phyloP scores from a whole-genome alignment of 2,329 filamentous ascomycete genomes.

The Paracamarosporium sp. region DNA sequence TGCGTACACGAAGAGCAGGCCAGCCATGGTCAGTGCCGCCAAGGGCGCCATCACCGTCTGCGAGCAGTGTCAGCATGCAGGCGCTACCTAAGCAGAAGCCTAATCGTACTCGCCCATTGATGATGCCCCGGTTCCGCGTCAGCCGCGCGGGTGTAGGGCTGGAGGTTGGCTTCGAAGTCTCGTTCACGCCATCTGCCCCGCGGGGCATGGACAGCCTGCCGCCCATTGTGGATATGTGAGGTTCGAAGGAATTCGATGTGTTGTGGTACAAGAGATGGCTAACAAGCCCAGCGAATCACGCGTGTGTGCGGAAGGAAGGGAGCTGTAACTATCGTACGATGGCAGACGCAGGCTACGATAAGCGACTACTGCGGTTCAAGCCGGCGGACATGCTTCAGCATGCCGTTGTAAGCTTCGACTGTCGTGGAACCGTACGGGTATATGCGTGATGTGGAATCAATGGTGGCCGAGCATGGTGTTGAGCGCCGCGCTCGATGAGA shows the following conservation, averaged over 20 bases:
- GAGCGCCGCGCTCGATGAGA: neutral
- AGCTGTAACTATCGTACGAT: neutral
- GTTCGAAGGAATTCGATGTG: neutral
- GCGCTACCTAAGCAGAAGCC: neutral
- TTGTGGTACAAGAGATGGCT: neutral
- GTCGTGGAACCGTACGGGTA: neutral
- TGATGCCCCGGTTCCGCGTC: slow-evolving; percentile 36
- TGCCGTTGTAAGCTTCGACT: neutral
- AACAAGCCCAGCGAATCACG: neutral
- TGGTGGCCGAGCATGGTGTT: neutral
- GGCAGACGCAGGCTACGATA: neutral
- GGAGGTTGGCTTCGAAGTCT: slow-evolving; percentile 47
- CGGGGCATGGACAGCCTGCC: slow-evolving; percentile 54
- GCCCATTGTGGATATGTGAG: slow-evolving; percentile 45
- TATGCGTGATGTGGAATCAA: neutral
- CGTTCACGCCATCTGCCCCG: slow-evolving; percentile 51
- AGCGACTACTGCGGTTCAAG: neutral
- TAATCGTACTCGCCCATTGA: slow-evolving; percentile 42
- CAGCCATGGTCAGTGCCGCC: slow-evolving; percentile 69
- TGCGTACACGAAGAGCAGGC: slow-evolving; percentile 67
- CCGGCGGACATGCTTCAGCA: slow-evolving; percentile 1
- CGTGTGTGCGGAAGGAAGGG: neutral
- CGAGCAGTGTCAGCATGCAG: slow-evolving; percentile 4
- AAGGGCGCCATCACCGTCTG: slow-evolving; percentile 65
- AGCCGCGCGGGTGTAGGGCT: slow-evolving; percentile 38